These are phyloP conservation scores for Asterophora parasitica DNA, from an alignment of 768 basidiomycete species.

Conservation along the genomic window DNA sequence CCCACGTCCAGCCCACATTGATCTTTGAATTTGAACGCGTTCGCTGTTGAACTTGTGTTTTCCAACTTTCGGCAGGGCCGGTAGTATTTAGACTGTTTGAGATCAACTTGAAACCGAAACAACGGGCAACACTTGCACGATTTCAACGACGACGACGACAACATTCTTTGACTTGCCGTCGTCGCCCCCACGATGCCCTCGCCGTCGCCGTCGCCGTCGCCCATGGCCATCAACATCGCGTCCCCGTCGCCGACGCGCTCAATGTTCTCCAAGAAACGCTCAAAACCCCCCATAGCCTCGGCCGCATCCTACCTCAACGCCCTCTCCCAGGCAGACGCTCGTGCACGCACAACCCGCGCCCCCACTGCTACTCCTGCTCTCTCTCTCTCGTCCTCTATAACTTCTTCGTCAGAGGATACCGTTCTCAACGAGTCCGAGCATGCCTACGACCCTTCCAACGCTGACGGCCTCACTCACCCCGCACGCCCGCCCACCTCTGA, in stretches of 20 bases:
- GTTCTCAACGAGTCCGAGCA: conserved; percentile 52
- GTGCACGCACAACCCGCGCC: conserved; percentile 45
- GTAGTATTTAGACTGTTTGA: too few species aligned
- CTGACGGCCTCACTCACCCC: conserved; percentile 58
- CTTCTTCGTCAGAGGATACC: conserved; percentile 64
- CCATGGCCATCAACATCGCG: conserved; percentile 57
- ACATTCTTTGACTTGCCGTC: background rate
- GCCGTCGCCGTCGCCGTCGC: conserved; percentile 40
- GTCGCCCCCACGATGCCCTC: conserved; percentile 12
- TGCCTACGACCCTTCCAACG: conserved; percentile 24
- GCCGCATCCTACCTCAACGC: conserved; percentile 41
- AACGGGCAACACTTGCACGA: too few species aligned
- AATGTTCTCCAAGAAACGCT: conserved; percentile 54
- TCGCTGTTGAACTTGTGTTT: too few species aligned
- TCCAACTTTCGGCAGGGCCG: too few species aligned
- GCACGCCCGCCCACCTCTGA: conserved; percentile 72
- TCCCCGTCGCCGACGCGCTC: conserved; percentile 53
- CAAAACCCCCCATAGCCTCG: conserved; percentile 29
- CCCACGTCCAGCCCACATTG: too few species aligned
- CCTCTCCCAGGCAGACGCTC: conserved; percentile 54
- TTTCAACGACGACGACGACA: too few species aligned
- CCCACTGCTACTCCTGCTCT: conserved; percentile 66
- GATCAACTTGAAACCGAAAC: background rate
- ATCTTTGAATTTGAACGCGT: too few species aligned
- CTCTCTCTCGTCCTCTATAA: conserved; percentile 70